phyloP scores from a whole-genome alignment of 2,329 filamentous ascomycete genomes.

The Rutstroemia sydowiana region DNA sequence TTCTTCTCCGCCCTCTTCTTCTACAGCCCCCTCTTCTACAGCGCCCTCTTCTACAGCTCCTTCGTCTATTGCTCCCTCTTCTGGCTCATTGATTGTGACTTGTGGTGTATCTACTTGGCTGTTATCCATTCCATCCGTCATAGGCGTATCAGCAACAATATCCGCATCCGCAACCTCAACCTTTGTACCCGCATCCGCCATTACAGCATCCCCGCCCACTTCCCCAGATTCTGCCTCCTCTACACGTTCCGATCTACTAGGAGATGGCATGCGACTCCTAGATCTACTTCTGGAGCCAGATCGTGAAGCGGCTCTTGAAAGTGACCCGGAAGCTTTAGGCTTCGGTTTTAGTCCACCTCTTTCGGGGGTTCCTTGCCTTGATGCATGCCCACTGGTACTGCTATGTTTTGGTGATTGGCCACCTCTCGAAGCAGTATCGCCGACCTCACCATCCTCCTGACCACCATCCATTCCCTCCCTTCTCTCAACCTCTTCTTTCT shows the following conservation, averaged over 20 bases:
- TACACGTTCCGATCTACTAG: slow-evolving; percentile 25
- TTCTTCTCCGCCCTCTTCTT: no score
- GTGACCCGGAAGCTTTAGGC: slow-evolving; percentile 23
- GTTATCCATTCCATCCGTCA: slow-evolving; percentile 20
- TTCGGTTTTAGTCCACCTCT: slow-evolving; percentile 31
- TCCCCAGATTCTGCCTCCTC: slow-evolving; percentile 16
- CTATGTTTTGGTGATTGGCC: slow-evolving; percentile 46
- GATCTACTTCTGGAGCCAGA: slow-evolving; percentile 34
- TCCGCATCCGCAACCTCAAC: slow-evolving; percentile 32
- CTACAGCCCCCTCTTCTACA: no score
- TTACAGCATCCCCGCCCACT: slow-evolving; percentile 50
- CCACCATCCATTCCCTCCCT: slow-evolving; percentile 66
- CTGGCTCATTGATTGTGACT: slow-evolving; percentile 43
- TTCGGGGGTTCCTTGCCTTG: slow-evolving; percentile 43
- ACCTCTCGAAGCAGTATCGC: slow-evolving; percentile 42
- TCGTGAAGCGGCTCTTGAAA: slow-evolving; percentile 28
- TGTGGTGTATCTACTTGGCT: slow-evolving; percentile 35
- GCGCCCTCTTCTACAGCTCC: no score
- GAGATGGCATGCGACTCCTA: slow-evolving; percentile 33
- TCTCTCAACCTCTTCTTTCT: slow-evolving; percentile 89
- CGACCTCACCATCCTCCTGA: slow-evolving; percentile 54
- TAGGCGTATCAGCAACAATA: slow-evolving; percentile 23
- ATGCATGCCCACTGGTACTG: slow-evolving; percentile 39
- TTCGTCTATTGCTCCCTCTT: no score
- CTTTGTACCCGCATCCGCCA: slow-evolving; percentile 45